Evolutionary conservation across 2,329 filamentous ascomycete species (phyloP).

Genomic region (Cryphonectria nitschkei): DNA sequence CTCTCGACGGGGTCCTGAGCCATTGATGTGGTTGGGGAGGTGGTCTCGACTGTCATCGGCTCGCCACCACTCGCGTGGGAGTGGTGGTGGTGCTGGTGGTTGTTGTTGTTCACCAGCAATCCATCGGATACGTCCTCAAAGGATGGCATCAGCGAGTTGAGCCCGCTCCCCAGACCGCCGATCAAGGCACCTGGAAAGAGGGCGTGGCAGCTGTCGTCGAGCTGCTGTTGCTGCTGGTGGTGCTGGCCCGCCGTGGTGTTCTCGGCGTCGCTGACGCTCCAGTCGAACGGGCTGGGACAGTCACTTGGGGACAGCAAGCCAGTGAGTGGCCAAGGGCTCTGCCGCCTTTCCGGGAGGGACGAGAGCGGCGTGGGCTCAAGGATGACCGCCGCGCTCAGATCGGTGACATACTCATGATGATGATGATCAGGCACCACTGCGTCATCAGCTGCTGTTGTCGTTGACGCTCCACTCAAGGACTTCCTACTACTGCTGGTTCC

Average conservation of each 20-base stretch:
- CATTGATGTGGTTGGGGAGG: not conserved
- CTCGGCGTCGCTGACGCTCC: constrained; percentile 4
- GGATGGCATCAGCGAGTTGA: not conserved
- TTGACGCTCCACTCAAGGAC: not conserved
- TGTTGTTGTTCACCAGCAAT: not conserved
- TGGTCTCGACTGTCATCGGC: not conserved
- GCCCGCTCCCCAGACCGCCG: not conserved
- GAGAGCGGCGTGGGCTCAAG: not conserved
- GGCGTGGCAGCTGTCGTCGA: constrained; percentile 4
- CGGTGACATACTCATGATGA: not conserved
- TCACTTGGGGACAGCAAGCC: constrained; percentile 4
- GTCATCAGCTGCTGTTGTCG: not conserved
- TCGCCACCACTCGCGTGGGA: not conserved
- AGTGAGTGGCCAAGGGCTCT: constrained; percentile 1
- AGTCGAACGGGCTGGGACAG: constrained; percentile 9
- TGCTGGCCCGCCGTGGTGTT: not conserved
- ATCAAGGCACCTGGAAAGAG: not conserved
- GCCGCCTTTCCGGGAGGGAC: not conserved
- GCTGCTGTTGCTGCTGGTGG: not conserved
- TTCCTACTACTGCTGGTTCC: not conserved
- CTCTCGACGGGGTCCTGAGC: constrained; percentile 11
- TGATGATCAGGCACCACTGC: not conserved
- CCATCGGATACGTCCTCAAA: not conserved
- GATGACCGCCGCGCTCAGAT: not conserved
- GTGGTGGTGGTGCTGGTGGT: not conserved